Conservation (phyloP, 768 basidiomycete species). For the Hericium rajendrae region DNA sequence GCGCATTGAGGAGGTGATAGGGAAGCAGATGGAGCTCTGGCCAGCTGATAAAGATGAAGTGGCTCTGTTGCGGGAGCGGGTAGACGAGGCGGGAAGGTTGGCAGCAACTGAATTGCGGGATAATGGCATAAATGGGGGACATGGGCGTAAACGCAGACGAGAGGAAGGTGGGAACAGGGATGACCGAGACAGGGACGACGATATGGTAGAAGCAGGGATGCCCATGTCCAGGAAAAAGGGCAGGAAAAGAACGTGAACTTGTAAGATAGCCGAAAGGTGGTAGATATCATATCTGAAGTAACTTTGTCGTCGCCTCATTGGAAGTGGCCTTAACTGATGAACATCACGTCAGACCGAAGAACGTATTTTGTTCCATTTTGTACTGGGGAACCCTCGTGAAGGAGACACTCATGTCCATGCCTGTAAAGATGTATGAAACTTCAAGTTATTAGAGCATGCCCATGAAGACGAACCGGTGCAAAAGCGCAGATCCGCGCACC, state of each 20-base stretch:
- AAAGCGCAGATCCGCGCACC: constrained; percentile 51
- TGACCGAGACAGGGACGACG: constrained; percentile 54
- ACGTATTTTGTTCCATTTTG: constrained; percentile 60
- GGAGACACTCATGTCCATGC: constrained; percentile 63
- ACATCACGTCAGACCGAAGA: constrained; percentile 66
- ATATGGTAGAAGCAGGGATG: constrained; percentile 85
- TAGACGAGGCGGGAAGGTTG: constrained; percentile 70
- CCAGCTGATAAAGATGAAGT: constrained; percentile 84
- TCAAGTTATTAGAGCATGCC: not conserved
- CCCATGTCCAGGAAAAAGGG: constrained; percentile 54
- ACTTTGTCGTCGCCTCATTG: not conserved
- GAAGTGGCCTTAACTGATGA: constrained; percentile 27
- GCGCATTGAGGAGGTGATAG: constrained; percentile 87
- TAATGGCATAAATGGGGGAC: constrained; percentile 40
- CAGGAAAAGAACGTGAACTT: constrained; percentile 12
- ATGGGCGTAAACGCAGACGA: constrained; percentile 40
- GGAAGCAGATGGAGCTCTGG: constrained; percentile 87
- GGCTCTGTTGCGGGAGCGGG: constrained; percentile 77
- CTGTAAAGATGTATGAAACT: constrained; percentile 22
- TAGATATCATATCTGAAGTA: not conserved
- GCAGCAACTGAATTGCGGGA: constrained; percentile 82
- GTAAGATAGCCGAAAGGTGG: constrained; percentile 16
- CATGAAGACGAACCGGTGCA: constrained; percentile 43
- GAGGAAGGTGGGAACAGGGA: constrained; percentile 25
- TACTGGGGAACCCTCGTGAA: constrained; percentile 64